phyloP scores from a whole-genome alignment of 805 yeast genomes.

The Saturnispora sekii region DNA sequence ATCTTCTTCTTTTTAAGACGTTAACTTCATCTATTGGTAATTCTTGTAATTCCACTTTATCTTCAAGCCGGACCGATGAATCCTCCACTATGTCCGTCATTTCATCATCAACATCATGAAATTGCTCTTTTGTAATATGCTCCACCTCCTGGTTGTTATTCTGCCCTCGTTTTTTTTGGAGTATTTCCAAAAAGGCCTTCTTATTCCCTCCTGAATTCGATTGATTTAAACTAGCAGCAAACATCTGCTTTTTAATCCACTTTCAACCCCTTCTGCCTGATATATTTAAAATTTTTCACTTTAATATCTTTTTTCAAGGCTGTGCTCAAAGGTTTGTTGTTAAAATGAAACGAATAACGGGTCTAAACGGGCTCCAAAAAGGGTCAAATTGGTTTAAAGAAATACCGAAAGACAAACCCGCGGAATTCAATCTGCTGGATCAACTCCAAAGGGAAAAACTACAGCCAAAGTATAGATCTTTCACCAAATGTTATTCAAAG shows the following conservation, averaged over 20 bases:
- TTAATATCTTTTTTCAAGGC: neutral
- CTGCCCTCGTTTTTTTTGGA: neutral
- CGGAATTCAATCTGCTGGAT: neutral
- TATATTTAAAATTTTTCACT: neutral
- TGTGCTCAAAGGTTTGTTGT: constrained; percentile 1
- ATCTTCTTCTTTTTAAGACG: constrained; percentile 12
- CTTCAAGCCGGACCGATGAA: constrained; percentile 7
- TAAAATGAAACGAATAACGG: neutral
- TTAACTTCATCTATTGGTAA: no score
- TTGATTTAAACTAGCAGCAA: constrained; percentile 3
- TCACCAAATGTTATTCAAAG: constrained; percentile 1
- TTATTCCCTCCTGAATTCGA: neutral
- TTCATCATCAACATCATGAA: constrained; percentile 5
- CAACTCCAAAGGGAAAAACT: neutral
- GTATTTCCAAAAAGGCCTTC: neutral
- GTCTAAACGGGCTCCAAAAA: no score
- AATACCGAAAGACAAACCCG: neutral
- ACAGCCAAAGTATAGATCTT: neutral
- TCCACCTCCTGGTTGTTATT: constrained; percentile 1
- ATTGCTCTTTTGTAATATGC: constrained; percentile 3
- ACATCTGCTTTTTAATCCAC: neutral
- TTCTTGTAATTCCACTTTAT: constrained; percentile 12
- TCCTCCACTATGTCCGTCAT: constrained; percentile 12
- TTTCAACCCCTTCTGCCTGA: no score
- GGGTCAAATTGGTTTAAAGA: neutral